Evolutionary conservation across 768 basidiomycete genomes (phyloP), one percentile per base, ranked within the genome.

Genomic region (Hysterangium stoloniferum): DNA sequence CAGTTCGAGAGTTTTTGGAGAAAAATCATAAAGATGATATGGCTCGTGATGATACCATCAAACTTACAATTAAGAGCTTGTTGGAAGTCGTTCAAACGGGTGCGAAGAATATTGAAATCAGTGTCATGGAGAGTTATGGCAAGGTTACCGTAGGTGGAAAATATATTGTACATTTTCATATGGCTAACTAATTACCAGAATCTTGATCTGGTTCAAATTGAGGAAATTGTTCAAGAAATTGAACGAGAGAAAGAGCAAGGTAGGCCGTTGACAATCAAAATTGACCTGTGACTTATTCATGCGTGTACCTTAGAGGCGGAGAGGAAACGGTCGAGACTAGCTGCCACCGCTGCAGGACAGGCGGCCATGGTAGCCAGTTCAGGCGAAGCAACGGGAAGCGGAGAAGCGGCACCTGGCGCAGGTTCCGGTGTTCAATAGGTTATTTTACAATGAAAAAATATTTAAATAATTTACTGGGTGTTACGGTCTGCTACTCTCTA

Each of bases 41-140:
- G 71, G 73, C 79, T 6, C 75, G 89, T 53, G 92, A 92, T 44
- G 92, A 96, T 54, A 83, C 86, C 45, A 87, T 99, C 66, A 96
- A 96, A 66, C 71, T 99, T 42, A 92, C 96, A 0, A 80, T 99
- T 55, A 98, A 97, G 73, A 87, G 86, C 63, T 71, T 99, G 59
- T 73, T 99, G 20, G 96, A 99, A 66, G 94, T 99, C 32, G 96
- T 99, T 6, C 96, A 98, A 70, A 97, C 96, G 1, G 96, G 96
- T n/a, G 96, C 96, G 4, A 98, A 98, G 74, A 99, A 99, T 67
- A 98, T 99, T 56, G 96, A 99, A 66, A 91, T 99, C 59, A 93
- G 87, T 55, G 89, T 97, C 38, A 94, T 98, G 90, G 93, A 96
- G 62, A 79, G 84, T 54, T 97, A 91, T 64, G 89, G 90, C 53